phyloP scores from a whole-genome alignment of 306 rosid species.

The Lathyrus oleraceus region DNA sequence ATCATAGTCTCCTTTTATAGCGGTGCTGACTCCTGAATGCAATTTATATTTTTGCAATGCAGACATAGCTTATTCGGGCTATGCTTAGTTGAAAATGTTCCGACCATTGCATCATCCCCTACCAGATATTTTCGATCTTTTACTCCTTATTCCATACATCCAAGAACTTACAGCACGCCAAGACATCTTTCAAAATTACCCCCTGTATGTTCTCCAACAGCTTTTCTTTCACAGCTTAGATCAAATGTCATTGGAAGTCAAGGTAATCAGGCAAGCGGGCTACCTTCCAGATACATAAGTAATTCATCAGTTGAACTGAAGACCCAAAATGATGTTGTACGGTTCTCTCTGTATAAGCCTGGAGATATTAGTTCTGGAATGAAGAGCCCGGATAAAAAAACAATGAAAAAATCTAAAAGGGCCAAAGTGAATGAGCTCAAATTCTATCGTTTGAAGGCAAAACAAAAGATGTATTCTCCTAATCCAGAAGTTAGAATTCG shows the following conservation, averaged over 20 bases:
- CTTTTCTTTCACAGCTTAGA: conserved; percentile 28
- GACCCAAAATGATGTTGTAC: conserved; percentile 49
- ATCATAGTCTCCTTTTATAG: conserved; percentile 20
- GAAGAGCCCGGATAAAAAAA: conserved; percentile 40
- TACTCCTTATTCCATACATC: conserved; percentile 30
- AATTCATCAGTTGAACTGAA: conserved; percentile 57
- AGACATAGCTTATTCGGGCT: conserved; percentile 49
- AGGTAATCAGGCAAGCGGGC: conserved; percentile 40
- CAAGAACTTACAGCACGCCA: conserved; percentile 33
- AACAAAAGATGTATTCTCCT: conserved; percentile 81
- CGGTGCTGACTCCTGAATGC: conserved; percentile 17
- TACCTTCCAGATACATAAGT: conserved; percentile 51
- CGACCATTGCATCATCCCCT: conserved; percentile 36
- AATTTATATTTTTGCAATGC: conserved; percentile 39
- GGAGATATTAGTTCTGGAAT: conserved; percentile 19
- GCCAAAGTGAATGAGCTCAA: conserved; percentile 72
- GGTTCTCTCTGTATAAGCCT: conserved; percentile 58
- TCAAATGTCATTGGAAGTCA: conserved; percentile 28
- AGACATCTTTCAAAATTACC: conserved; percentile 32
- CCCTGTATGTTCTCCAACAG: conserved; percentile 16
- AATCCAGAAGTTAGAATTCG: conserved; percentile 88
- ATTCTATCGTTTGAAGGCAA: conserved; percentile 81
- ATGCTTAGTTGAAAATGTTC: conserved; percentile 40
- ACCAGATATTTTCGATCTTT: conserved; percentile 26
- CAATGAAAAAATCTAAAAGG: neutral